Evolutionary conservation across 192 early-diverging fungal genomes (phyloP), one percentile per base, ranked within the genome.

Genomic region (Gaertneriomyces sp.): DNA sequence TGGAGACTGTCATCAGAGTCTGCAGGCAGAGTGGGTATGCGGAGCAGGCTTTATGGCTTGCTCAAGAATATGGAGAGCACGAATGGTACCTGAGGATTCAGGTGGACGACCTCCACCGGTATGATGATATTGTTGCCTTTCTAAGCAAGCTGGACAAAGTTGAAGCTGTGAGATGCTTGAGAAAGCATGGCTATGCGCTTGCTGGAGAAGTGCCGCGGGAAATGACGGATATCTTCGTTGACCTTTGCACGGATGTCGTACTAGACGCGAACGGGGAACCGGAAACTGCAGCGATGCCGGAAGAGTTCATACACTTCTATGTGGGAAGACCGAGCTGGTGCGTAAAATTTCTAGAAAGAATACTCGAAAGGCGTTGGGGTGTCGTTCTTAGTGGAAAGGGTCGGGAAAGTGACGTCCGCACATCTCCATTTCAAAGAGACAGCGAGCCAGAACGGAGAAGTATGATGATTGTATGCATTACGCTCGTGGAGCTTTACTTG

Each of bases 1-100:
- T 97, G 7, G 93, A 96, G 56, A 97, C 93, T 0, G 96, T 94
- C 38, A 96, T 98, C 60, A 80, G 86, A 49, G 94, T 96, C 10
- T 97, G 94, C 72, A 79, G 93, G 12, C 90, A 91, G 62, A 90
- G 93, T 0, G 92, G 93, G 0, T 97, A 93, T 73, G 85, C 84
- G 65, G 84, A 90, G 40, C 93, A 97, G 61, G 94, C 94, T n/a
- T 81, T 94, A n/a, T 89, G 87, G 54, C 72, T 99, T 44, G 92
- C 94, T 4, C 83, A 89, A 70, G 88, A 87, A 68, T 93, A 89
- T 69, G 74, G 84, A 17, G 87, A 90, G 60, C 87, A 93, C 60
- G 90, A 89, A 42, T 79, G 86, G 79, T 95, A 93, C 66, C 70
- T 98, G 43, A 86, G 90, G 58, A 92, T 98, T 61, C 87, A 87